Base-by-base conservation (phyloP, 1,284 basidiomycete genomes). In the Mycena citricolor region DNA sequence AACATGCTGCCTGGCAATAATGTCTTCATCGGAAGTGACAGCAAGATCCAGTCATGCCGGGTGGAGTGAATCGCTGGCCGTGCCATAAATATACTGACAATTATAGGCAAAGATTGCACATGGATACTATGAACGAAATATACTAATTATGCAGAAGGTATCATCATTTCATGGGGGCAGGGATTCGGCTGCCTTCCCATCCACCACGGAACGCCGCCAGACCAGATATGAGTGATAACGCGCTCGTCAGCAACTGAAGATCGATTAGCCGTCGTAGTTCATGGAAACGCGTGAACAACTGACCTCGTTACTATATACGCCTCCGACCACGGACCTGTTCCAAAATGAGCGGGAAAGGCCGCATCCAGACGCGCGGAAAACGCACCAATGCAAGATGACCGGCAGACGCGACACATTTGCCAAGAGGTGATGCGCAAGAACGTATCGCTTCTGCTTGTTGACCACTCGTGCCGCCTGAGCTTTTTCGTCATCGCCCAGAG, bases 401-500 rank as follows among this genome's bases (percentile, higher is more conserved):
- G 54, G 54, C 8, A 55, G 40, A 21, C 54, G 44, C 4, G 49
- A 45, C 23, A 55, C 32, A 25, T 54, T 51, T 24, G 51, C 35
- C 4, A 51, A 28, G 4, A 55, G 41, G 32, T 48, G 47, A 23
- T 46, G 45, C 17, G 32, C 0, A 32, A 55, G 40, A 8, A 42
- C 47, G 4, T 38, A 36, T n/a, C 30, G 26, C 28, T 49, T 55
- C 12, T 42, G 46, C 25, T 47, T 49, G 43, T 32, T 23, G 22
- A 41, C 23, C 11, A 30, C 31, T n/a, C n/a, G n/a, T 21, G 33
- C 14, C n/a, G n/a, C 36, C 33, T 44, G 11, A 14, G 67, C 67
- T 3, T 73, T 73, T 54, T 80, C 81, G 4, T 74, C 73, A 55
- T 77, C 79, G 47, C 65, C 70, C 36, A 86, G 58, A 16, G 69